A percentile compares a stretch with the other conserved stretches of the same genome.
Evolutionary conservation across 2,329 filamentous ascomycete species (phyloP).

Genomic region (Orbilia oligospora): DNA sequence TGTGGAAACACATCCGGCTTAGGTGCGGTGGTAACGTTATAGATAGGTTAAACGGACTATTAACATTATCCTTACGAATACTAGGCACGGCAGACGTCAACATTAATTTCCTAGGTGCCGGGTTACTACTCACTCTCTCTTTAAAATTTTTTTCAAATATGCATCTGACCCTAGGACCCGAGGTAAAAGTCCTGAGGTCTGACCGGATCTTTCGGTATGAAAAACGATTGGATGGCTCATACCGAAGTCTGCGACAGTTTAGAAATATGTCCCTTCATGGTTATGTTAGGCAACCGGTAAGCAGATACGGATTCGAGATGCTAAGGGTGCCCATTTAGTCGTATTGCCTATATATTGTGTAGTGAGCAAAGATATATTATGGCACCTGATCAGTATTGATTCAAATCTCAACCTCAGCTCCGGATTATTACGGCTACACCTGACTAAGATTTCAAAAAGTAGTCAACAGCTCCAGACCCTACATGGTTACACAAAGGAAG

Average conservation of each 20-base stretch:
- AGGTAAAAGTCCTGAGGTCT: constrained; percentile 11
- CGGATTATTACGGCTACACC: neutral
- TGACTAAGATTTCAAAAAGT: constrained; percentile 6
- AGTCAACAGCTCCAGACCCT: constrained; percentile 29
- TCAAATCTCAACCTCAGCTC: constrained; percentile 1
- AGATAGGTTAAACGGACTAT: constrained; percentile 41
- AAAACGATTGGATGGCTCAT: constrained; percentile 2
- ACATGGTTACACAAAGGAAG: constrained; percentile 42
- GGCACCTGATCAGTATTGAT: constrained; percentile 7
- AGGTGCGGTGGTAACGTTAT: constrained; percentile 28
- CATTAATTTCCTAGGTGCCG: constrained; percentile 15
- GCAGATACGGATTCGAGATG: neutral
- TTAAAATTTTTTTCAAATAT: neutral
- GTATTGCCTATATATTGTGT: neutral
- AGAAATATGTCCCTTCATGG: neutral
- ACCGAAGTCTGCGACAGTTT: constrained; percentile 15
- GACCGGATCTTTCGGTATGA: constrained; percentile 20
- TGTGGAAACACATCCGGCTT: constrained; percentile 4
- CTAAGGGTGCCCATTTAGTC: neutral
- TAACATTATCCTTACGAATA: constrained; percentile 19
- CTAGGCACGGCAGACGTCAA: constrained; percentile 19
- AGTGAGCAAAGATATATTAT: neutral
- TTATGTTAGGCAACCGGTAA: constrained; percentile 30
- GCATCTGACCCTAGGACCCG: constrained; percentile 5
- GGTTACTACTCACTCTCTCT: neutral